Conservation (phyloP, 306 rosid genomes). For the Arachis hypogaea region DNA sequence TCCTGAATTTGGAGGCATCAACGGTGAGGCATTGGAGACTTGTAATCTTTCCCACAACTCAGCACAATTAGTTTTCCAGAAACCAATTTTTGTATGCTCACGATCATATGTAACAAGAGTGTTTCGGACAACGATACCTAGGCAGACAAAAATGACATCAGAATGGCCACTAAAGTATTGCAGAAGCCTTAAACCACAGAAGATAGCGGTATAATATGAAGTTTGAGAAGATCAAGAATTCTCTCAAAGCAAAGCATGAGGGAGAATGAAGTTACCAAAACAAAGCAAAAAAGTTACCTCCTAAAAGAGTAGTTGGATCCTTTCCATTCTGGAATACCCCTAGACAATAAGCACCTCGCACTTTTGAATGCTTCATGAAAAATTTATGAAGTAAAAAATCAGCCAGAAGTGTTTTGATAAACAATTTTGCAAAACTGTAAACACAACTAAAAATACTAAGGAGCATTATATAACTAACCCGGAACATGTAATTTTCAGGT, state of each 20-base stretch:
- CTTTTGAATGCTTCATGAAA: conserved; percentile 82
- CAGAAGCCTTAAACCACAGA: conserved; percentile 15
- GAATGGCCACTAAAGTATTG: conserved; percentile 20
- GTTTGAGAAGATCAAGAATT: conserved; percentile 23
- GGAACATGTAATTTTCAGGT: conserved; percentile 93
- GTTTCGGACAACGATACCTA: conserved; percentile 88
- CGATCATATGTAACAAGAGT: conserved; percentile 89
- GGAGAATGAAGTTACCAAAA: conserved; percentile 17
- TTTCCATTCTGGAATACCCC: conserved; percentile 89
- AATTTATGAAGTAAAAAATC: conserved; percentile 22
- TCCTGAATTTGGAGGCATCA: conserved; percentile 51
- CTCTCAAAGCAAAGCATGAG: conserved; percentile 30
- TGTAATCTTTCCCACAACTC: conserved; percentile 89
- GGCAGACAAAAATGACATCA: conserved; percentile 23
- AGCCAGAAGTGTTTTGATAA: conserved; percentile 34
- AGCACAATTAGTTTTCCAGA: conserved; percentile 97
- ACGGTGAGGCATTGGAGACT: conserved; percentile 52
- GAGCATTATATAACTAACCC: conserved; percentile 54
- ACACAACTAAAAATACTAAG: conserved; percentile 27
- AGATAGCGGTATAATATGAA: conserved; percentile 24
- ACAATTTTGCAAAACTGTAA: conserved; percentile 33
- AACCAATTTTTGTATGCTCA: conserved; percentile 72
- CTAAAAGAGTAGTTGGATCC: conserved; percentile 93
- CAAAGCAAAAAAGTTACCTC: conserved; percentile 59
- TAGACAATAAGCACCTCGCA: conserved; percentile 86